Base-by-base conservation (phyloP, 805 yeast genomes). In the Saturnispora sekii region DNA sequence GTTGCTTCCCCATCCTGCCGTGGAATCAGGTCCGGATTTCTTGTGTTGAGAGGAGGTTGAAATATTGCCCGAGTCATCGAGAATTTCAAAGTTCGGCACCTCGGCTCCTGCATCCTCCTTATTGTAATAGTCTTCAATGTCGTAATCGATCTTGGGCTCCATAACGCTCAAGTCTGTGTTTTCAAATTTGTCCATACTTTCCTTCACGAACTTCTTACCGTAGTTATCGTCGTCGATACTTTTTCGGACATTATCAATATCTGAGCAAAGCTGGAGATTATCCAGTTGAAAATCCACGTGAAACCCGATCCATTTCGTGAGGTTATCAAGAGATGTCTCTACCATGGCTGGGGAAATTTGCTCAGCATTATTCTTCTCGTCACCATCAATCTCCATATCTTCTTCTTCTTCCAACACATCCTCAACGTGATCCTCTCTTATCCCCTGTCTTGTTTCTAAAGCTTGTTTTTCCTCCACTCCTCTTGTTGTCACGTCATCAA, bases 401-500 rank as follows among this genome's bases (percentile, higher is more conserved):
- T 15, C 29, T 35, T 35, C 29, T 6, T 18, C 32, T 37, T 8
- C 16, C 16, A 4, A 3, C 15, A 21, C 40, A 1, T n/a, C 17
- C 21, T 37, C 40, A 1, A 3, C 8, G 26, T n/a, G n/a, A n/a
- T n/a, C n/a, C n/a, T 21, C 26, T 21, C 8, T 6, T 21, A 21
- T 8, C 26, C 8, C 7, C 26, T 21, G 26, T 5, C 8, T 5
- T 21, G 8, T 8, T 21, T 2, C 7, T 4, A 8, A 8, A 2
- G 2, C 26, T 8, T 21, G 26, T 8, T 21, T 21, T 21, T 21
- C 26, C 26, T 21, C 26, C 26, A 21, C 26, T 2, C 26, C 26
- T 21, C 31, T 14, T 16, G 16, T 40, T 8, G 62, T 58, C 7
- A 66, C 66, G 26, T 86, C 85, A 55, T 80, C 90, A 55, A 83